Evolutionary conservation across 495 filamentous ascomycete species (phyloP), one percentile per base, ranked within the genome.

Genomic region (Rhypophila decipiens): DNA sequence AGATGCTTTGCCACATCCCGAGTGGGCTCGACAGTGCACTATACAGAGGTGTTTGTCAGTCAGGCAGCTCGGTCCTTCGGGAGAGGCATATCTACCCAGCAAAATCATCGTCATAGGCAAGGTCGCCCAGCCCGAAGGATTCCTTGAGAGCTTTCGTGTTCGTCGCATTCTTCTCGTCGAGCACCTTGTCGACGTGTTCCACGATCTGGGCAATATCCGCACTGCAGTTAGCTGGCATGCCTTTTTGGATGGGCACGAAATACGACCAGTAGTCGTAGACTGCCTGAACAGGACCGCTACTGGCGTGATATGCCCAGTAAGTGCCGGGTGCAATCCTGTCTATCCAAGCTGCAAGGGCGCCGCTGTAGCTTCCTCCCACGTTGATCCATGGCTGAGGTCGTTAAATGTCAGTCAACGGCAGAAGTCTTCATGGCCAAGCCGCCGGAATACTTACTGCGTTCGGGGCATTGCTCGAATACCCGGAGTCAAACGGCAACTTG

Each of bases 301-400:
- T 79, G 11, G 79, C 72, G 56, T 81, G 77, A 51, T 82, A 83
- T 7, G 80, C 80, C 81, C 81, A 85, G 65, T 83, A 83, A 0
- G 78, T 81, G 18, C 78, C 80, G 1, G 81, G 80, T 8, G 72
- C 62, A 13, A 72, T 67, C 19, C 70, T 69, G 23, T 74, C 72
- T 11, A 70, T 77, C 82, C 82, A 85, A 0, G 78, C 81, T 2
- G 80, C 51, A 23, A 84, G 64, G 13, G 78, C 77, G 40, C 80
- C 82, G 47, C 72, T 72, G 56, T 86, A 86, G 5, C 77, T 81
- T 36, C 78, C 80, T 23, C 81, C 81, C 3, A 70, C 66, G 24
- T 76, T 64, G 10, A 84, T 66, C 82, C 82, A 86, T 5, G 82
- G 81, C 59, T 74, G 17, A 17, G 19, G 27, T 27, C 12, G 36